Base-by-base conservation (phyloP, 257 asterid genomes). In the Nicotiana attenuata region DNA sequence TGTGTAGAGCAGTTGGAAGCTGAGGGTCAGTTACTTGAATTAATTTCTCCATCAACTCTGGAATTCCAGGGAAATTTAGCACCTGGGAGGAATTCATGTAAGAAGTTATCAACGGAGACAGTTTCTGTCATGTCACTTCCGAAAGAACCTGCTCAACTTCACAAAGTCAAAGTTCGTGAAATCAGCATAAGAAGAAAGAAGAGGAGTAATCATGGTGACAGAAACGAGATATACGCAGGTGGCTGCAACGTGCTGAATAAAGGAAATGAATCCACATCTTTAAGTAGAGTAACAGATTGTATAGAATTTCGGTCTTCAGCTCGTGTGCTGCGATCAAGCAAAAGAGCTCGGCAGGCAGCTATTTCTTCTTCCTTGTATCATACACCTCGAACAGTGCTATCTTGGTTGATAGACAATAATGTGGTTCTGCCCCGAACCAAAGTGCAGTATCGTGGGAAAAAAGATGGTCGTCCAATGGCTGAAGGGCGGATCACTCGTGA, bases 381-480 rank as follows among this genome's bases (percentile, higher is more conserved):
- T 64, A 84, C 85, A 76, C 94, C 97, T 80, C 90, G 88, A 81
- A 92, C 94, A 60, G 78, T 89, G 47, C 90, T 92, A 85, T 92
- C 97, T 82, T 89, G 91, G 92, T 89, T 93, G 88, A 89, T 93
- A 60, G 97, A 90, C 85, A 93, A 90, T 81, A 86, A 90, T 68
- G 85, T 92, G 82, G 86, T 93, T 86, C 84, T 87, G 81, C 92
- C 95, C 14, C 82, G 93, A 80, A 81, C 83, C 47, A 92, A 86
- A 86, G 97, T 93, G 77, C 86, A 82, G 11, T 93, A 93, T 82
- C 85, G 89, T 13, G 76, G 83, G 20, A 79, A 71, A 65, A 83
- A 81, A 29, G 84, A 83, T 57, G 82, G 87, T 11, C 71, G 11
- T 53, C 83, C 83, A 41, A 81, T 78, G 84, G 84, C 80, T 38